Evolutionary conservation across 805 yeast genomes (phyloP).

Genomic region (Saturnispora galanensis): DNA sequence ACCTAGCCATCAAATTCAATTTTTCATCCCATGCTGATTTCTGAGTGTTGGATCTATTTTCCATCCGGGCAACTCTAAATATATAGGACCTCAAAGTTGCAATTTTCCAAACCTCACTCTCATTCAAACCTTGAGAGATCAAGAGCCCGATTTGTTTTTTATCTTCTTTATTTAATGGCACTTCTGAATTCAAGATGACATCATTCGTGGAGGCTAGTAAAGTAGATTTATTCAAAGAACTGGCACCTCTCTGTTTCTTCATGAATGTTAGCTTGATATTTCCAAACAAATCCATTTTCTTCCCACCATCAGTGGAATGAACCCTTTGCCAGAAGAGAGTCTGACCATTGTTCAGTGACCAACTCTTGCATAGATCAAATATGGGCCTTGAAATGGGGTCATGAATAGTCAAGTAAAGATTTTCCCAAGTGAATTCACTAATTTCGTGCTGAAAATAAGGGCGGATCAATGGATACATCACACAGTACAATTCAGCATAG

Average conservation of each 20-base stretch:
- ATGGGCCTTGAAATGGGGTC: slow-evolving; percentile 58
- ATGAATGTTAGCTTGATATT: slow-evolving; percentile 30
- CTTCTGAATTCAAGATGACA: slow-evolving; percentile 33
- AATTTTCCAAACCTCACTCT: slow-evolving; percentile 75
- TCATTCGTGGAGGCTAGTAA: slow-evolving; percentile 22
- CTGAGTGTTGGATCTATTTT: background rate
- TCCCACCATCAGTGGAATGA: background rate
- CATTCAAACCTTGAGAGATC: slow-evolving; percentile 61
- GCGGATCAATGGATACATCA: slow-evolving; percentile 70
- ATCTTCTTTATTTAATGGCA: slow-evolving; percentile 57
- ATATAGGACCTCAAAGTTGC: slow-evolving; percentile 62
- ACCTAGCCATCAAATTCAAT: slow-evolving; percentile 35
- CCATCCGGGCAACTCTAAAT: slow-evolving; percentile 40
- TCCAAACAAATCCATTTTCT: slow-evolving; percentile 35
- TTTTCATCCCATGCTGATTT: background rate
- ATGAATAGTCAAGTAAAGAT: slow-evolving; percentile 56
- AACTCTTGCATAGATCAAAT: slow-evolving; percentile 51
- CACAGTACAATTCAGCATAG: slow-evolving; percentile 74
- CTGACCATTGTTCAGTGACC: slow-evolving; percentile 60
- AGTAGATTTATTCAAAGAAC: slow-evolving; percentile 14
- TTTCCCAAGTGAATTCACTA: slow-evolving; percentile 53
- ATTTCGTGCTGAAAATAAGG: slow-evolving; percentile 74
- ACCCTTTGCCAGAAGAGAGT: slow-evolving; percentile 74
- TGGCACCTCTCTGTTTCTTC: slow-evolving; percentile 15
- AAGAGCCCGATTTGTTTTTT: slow-evolving; percentile 64